These are phyloP conservation scores for Inga leiocalycina DNA, from an alignment of 306 rosid species.

Conservation along the genomic window DNA sequence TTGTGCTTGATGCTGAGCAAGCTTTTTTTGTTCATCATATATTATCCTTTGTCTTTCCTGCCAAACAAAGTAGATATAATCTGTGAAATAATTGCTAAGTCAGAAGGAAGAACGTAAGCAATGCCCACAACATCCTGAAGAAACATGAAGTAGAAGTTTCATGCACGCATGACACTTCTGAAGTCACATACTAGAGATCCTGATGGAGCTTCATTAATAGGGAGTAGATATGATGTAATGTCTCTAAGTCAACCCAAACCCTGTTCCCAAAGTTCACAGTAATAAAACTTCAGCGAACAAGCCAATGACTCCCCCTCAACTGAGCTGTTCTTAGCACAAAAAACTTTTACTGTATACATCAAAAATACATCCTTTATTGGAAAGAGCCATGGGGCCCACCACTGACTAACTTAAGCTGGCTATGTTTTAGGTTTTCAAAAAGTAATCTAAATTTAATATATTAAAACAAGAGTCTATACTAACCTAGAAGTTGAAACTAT, in stretches of 20 bases:
- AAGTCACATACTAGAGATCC: neutral
- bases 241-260: neutral
- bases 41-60: conserved; percentile 92
- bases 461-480: neutral
- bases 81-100: conserved; percentile 8
- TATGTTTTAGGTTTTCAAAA: neutral
- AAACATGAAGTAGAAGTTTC: neutral
- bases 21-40: conserved; percentile 93
- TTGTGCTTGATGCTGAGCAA: conserved; percentile 93
- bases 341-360: neutral
- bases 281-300: neutral
- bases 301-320: neutral
- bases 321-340: neutral
- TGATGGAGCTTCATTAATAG: neutral
- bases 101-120: neutral
- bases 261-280: neutral
- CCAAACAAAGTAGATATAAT: conserved; percentile 22
- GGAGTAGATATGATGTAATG: neutral
- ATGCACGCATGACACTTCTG: neutral
- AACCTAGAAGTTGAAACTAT: neutral
- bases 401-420: neutral
- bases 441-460: neutral
- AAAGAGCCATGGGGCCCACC: neutral
- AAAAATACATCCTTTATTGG: neutral
- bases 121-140: neutral